Percentiles rank a stretch among this genome's conserved stretches.
These are phyloP conservation scores for Myochromella boudieri DNA, from an alignment of 768 basidiomycete genomes.

Conservation along the genomic window DNA sequence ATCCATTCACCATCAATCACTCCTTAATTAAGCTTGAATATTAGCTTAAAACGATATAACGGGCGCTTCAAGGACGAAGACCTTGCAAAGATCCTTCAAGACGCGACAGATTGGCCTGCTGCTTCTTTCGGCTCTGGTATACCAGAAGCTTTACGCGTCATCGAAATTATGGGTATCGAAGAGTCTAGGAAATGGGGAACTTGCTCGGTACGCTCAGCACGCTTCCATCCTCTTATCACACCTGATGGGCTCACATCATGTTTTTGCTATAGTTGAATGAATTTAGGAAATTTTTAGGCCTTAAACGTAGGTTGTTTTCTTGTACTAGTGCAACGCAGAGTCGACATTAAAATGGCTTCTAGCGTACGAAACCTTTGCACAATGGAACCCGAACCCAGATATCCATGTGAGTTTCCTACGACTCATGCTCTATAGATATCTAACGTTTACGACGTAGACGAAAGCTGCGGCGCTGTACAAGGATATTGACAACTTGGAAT, in stretches of 20 bases:
- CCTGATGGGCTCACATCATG: constrained; percentile 7
- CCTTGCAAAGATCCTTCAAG: constrained; percentile 59
- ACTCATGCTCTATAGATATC: not conserved
- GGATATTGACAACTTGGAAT: constrained; percentile 77
- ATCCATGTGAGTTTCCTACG: constrained; percentile 44
- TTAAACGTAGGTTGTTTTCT: constrained; percentile 50
- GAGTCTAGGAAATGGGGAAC: constrained; percentile 67
- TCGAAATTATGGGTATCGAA: constrained; percentile 71
- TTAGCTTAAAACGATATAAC: constrained; percentile 50
- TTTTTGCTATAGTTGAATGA: constrained; percentile 53
- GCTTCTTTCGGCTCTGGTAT: constrained; percentile 71
- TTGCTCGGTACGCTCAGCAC: constrained; percentile 55
- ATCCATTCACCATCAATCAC: not conserved
- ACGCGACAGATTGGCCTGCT: constrained; percentile 58
- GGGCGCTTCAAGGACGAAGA: constrained; percentile 65
- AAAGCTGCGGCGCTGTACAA: constrained; percentile 67
- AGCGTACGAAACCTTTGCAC: constrained; percentile 65
- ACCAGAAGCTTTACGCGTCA: constrained; percentile 60
- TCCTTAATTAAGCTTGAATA: constrained; percentile 36
- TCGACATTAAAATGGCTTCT: too few species aligned
- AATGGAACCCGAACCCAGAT: constrained; percentile 67
- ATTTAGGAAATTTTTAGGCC: constrained; percentile 68
- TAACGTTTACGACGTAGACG: constrained; percentile 32
- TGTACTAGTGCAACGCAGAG: too few species aligned
- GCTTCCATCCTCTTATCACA: not conserved